Evolutionary conservation across 129 eudicot species (phyloP).

Genomic region (Kitagawia praeruptora): DNA sequence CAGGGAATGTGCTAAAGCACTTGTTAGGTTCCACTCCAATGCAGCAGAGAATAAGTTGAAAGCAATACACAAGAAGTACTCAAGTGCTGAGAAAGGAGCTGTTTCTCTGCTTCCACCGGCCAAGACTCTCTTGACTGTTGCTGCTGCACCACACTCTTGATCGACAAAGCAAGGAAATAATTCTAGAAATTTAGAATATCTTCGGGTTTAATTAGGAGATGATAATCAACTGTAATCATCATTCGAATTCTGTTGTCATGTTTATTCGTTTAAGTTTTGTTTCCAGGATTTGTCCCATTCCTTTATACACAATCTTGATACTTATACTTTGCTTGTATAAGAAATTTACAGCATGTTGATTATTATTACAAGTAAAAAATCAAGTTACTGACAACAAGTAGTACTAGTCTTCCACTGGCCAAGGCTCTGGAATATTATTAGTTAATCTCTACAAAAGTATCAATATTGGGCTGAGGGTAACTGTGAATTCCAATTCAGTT

Average conservation of each 20-base stretch:
- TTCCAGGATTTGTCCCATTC: neutral
- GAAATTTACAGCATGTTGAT: too few relatives aligned
- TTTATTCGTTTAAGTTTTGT: neutral
- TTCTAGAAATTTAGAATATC: neutral
- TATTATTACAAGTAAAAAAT: too few relatives aligned
- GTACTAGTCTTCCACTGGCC: too few relatives aligned
- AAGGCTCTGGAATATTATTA: too few relatives aligned
- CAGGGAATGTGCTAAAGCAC: constrained; percentile 41
- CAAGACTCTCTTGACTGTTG: constrained; percentile 18
- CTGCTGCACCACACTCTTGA: neutral
- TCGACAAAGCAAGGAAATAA: neutral
- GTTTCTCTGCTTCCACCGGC: constrained; percentile 46
- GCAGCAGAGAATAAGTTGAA: constrained; percentile 37
- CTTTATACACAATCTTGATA: neutral
- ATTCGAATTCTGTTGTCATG: neutral
- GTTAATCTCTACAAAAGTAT: too few relatives aligned
- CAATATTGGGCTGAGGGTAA: too few relatives aligned
- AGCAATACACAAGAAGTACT: constrained; percentile 34
- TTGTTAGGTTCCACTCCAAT: constrained; percentile 28
- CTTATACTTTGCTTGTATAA: too few relatives aligned
- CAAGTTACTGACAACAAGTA: too few relatives aligned
- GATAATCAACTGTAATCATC: neutral
- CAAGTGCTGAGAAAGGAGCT: constrained; percentile 28
- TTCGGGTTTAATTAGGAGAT: neutral
- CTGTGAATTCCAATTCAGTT: too few relatives aligned